Conservation (phyloP, 345 rosid species). For the Viola odorata region DNA sequence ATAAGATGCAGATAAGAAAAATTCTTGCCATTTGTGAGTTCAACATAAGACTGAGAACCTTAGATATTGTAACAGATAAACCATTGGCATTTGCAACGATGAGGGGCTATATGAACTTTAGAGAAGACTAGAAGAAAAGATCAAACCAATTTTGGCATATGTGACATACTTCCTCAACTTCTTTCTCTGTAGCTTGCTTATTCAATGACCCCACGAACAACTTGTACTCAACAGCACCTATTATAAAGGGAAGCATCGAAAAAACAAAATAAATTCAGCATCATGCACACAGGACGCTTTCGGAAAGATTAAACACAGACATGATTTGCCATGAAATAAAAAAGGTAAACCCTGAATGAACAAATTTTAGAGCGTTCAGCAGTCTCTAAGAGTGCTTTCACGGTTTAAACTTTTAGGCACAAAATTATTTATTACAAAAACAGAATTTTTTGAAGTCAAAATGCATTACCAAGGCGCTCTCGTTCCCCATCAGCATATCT, state of each 20-base stretch:
- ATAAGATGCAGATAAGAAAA: neutral
- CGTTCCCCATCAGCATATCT: slow-evolving; percentile 98
- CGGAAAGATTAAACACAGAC: no score
- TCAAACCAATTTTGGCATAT: neutral
- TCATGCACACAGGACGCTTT: no score
- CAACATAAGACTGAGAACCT: no score
- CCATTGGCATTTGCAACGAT: no score
- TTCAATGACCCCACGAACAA: slow-evolving; percentile 88
- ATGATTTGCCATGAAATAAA: no score
- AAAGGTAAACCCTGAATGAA: no score
- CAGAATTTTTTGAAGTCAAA: no score
- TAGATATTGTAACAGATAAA: no score
- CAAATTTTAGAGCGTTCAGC: no score
- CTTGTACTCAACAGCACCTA: slow-evolving; percentile 91
- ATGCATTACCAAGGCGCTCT: slow-evolving; percentile 80
- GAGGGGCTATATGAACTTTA: neutral
- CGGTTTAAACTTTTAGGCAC: neutral
- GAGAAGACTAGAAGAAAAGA: slow-evolving; percentile 10
- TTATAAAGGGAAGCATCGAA: slow-evolving; percentile 13
- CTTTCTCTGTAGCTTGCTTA: slow-evolving; percentile 92
- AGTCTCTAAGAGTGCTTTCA: no score
- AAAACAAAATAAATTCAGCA: neutral
- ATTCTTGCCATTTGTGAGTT: no score
- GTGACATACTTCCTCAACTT: slow-evolving; percentile 80
- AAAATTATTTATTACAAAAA: neutral